Conservation (phyloP, 2,329 filamentous ascomycete genomes). For the Beauveria sp. region DNA sequence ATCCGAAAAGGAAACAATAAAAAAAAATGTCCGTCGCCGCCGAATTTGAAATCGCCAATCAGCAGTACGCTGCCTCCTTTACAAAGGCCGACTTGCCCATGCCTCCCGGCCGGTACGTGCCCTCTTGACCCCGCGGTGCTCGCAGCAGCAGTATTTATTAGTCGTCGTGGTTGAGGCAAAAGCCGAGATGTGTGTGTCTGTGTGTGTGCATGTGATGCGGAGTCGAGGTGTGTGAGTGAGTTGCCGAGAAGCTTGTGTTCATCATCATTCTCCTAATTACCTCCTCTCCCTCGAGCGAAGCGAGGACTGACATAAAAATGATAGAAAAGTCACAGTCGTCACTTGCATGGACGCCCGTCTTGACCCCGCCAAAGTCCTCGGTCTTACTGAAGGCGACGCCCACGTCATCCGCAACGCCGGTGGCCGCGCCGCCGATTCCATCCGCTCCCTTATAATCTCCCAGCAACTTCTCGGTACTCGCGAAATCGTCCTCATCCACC, state of each 20-base stretch:
- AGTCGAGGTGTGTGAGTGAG: too few species aligned
- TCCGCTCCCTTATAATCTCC: slow-evolving; percentile 70
- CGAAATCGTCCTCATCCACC: slow-evolving; percentile 68
- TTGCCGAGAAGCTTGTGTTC: too few species aligned
- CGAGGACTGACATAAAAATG: neutral
- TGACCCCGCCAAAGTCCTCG: slow-evolving; percentile 60
- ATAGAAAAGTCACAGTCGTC: slow-evolving; percentile 35
- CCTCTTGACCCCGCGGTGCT: neutral
- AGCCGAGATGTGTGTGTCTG: neutral
- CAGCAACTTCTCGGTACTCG: slow-evolving; percentile 70
- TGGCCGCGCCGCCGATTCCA: slow-evolving; percentile 57
- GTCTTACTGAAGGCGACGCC: slow-evolving; percentile 65
- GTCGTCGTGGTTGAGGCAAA: neutral
- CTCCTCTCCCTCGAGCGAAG: neutral
- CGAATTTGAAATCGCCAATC: slow-evolving; percentile 27
- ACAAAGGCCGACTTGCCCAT: slow-evolving; percentile 58
- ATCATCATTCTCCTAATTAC: neutral
- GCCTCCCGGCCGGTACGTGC: slow-evolving; percentile 48
- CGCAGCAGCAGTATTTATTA: neutral
- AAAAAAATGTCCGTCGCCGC: slow-evolving; percentile 14
- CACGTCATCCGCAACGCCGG: slow-evolving; percentile 73
- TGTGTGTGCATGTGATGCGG: too few species aligned
- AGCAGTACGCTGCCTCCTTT: slow-evolving; percentile 57
- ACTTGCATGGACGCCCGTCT: slow-evolving; percentile 79
- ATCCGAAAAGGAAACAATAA: neutral